Base-by-base conservation (phyloP, 2,329 filamentous ascomycete genomes). In the Pseudopyricularia cyperi region DNA sequence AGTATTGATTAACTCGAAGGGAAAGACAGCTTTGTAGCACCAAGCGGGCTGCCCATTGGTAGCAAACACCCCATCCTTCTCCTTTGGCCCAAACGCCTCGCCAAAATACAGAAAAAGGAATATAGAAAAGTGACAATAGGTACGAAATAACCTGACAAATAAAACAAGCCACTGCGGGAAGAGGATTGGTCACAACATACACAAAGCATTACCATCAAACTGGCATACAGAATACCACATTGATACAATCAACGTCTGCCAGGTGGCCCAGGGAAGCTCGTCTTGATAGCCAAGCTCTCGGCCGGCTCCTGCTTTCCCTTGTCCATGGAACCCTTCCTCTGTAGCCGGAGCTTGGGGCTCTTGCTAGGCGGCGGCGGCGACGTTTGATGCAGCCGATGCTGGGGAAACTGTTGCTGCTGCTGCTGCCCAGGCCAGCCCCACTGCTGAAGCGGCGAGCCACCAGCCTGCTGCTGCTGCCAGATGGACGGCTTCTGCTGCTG, bases 191-290 rank as follows among this genome's bases (percentile, higher is more conserved):
- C 11, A 17, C 19, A 3, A 19, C 7, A 19, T 19, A 19, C 39
- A 44, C 39, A 44, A 24, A 44, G 15, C 12, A 44, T 24, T 24
- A 26, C 7, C 19, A 44, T 30, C n/a, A 42, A 42, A n/a, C 5
- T 8, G 17, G 11, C n/a, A 42, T 17, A 42, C 5, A 9, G 12
- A 7, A 19, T 2, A 12, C 35, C 11, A 14, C 24, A 15, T 19
- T 15, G 39, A 19, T 19, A 15, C 39, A 26, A 44, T 44, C 39
- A 44, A 44, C 39, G 39, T 19, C 24, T 44, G 22, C 17, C 39
- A 44, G 69, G 69, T 14, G 69, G 68, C 22, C 65, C 66, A 32
- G 66, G 63, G 56, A 74, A 73, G 3, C 62, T 62, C 8, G 63
- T 66, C 58, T 66, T 64, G 17, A 72, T 65, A 52, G 59, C 64